phyloP scores from a whole-genome alignment of 257 asterid species.

The Petunia secreta region DNA sequence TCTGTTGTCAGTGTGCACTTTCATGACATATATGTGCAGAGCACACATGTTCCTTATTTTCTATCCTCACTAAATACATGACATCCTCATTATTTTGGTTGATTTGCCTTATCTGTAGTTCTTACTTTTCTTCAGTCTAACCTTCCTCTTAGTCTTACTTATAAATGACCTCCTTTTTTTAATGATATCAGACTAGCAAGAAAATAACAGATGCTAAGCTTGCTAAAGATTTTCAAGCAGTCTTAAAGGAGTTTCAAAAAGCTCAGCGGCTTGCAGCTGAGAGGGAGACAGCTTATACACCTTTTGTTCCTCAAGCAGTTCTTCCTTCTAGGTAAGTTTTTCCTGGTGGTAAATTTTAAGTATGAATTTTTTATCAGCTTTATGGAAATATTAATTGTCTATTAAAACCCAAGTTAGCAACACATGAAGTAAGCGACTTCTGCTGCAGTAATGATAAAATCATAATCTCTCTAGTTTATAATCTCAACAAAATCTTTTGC shows the following conservation, averaged over 20 bases:
- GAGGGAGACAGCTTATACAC: conserved; percentile 80
- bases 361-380: not conserved
- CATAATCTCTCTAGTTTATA: not conserved
- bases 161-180: not conserved
- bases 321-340: conserved; percentile 65
- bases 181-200: conserved; percentile 57
- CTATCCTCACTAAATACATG: not conserved
- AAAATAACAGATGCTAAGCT: conserved; percentile 26
- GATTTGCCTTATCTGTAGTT: not conserved
- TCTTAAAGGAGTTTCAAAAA: conserved; percentile 44
- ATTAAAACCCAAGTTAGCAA: not conserved
- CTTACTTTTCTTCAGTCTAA: not conserved
- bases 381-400: not conserved
- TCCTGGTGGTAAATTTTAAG: not conserved
- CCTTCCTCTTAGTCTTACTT: not conserved
- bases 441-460: conserved; percentile 12
- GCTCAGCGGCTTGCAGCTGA: conserved; percentile 75
- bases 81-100: not conserved
- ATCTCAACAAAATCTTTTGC: conserved; percentile 11
- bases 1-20: not conserved
- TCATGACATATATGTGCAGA: conserved; percentile 12
- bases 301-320: conserved; percentile 58
- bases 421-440: conserved; percentile 13
- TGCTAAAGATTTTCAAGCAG: conserved; percentile 74
- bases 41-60: not conserved